phyloP scores from a whole-genome alignment of 176 grass and related monocot genomes.

The Bothriochloa decipiens region DNA sequence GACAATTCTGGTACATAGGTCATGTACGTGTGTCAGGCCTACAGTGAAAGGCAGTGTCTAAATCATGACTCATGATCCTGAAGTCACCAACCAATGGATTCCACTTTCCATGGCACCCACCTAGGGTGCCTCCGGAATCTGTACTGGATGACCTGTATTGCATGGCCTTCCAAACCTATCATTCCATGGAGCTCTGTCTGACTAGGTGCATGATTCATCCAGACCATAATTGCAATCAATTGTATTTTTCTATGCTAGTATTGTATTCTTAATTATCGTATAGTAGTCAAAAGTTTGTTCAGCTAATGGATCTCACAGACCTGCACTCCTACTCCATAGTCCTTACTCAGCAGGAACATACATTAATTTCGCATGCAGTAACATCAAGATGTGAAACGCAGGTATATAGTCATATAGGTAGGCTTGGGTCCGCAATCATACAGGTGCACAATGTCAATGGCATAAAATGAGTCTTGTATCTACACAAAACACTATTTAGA shows the following conservation, averaged over 20 bases:
- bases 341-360: neutral
- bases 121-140: neutral
- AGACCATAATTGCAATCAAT: neutral
- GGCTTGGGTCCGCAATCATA: neutral
- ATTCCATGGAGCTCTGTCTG: neutral
- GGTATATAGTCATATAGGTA: neutral
- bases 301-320: neutral
- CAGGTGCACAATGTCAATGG: neutral
- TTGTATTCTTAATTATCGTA: neutral
- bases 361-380: neutral
- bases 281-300: conserved; percentile 8
- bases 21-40: neutral
- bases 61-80: neutral
- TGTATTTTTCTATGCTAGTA: neutral
- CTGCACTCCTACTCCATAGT: neutral
- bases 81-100: neutral
- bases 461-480: neutral
- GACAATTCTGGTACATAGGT: neutral
- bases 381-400: neutral
- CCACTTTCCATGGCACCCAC: neutral
- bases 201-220: neutral
- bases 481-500: conserved; percentile 12
- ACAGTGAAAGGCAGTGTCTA: neutral
- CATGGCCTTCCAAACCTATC: neutral
- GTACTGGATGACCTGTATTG: neutral